A percentile compares a stretch with the other conserved stretches of the same genome.
Conservation (phyloP, 306 rosid species). For the Dalbergia cochinchinensis region DNA sequence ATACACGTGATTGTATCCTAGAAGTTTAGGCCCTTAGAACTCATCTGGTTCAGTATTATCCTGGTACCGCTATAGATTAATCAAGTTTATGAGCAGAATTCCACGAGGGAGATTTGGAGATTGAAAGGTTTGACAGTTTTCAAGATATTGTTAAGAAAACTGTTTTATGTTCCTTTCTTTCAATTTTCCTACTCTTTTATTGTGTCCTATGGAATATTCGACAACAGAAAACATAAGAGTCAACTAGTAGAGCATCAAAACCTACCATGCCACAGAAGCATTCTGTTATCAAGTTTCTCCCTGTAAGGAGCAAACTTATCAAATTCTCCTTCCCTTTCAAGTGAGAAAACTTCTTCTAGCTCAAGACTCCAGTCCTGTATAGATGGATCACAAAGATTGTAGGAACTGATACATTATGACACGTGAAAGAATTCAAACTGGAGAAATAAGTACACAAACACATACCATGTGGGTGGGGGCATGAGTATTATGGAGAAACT, state of each 20-base stretch:
- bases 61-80: neutral
- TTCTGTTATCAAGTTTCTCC: conserved; percentile 77
- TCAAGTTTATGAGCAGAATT: conserved; percentile 23
- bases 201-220: conserved; percentile 30
- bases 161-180: conserved; percentile 21
- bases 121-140: conserved; percentile 7
- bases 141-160: conserved; percentile 11
- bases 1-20: conserved; percentile 28
- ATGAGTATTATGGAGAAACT: conserved; percentile 87
- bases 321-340: conserved; percentile 88
- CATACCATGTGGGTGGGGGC: conserved; percentile 95
- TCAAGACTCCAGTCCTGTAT: conserved; percentile 96
- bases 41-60: conserved; percentile 38
- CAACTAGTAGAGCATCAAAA: conserved; percentile 30
- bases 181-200: conserved; percentile 17
- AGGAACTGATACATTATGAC: conserved; percentile 33
- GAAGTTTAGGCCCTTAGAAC: conserved; percentile 13
- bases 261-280: conserved; percentile 99
- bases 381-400: conserved; percentile 37
- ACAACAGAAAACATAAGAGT: conserved; percentile 6
- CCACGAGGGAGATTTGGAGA: neutral
- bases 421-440: conserved; percentile 13
- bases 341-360: conserved; percentile 92
- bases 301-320: conserved; percentile 76
- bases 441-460: conserved; percentile 11